Base-by-base conservation (phyloP, 2,329 filamentous ascomycete species). In the Colletotrichum eremochloae region DNA sequence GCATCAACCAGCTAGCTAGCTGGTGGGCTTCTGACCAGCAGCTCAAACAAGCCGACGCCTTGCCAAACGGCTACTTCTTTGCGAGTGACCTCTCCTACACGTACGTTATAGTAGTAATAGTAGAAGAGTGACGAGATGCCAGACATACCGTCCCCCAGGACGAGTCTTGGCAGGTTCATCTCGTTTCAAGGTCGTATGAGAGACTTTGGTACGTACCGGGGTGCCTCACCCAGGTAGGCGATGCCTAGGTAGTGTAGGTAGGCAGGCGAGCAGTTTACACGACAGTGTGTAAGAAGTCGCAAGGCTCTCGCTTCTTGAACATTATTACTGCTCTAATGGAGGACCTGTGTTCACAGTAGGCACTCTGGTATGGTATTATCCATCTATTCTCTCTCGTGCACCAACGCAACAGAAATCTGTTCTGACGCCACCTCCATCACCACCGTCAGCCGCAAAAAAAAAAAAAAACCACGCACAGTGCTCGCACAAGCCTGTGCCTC, bases 131-230 rank as follows among this genome's bases (percentile, higher is more conserved):
- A 63, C 62, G 48, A 36, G 48, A 36, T 63, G 38, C 20, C 62
- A 20, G 38, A 7, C 44, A 29, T 31, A 31, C 36, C 20, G 8
- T 9, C 46, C 56, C n/a, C 24, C 5, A 36, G 29, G 44, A 62
- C 15, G 9, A 46, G 57, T 58, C 68, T 24, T 31, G 65, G 53
- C 69, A 69, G 48, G 66, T 69, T 64, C 66, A 61, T 69, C 70
- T 72, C 66, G 70, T 72, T 72, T 72, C 70, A 72, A 48, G 69
- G 52, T 33, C 50, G 70, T 65, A 61, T 61, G 70, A 56, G 53
- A 69, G 55, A 63, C 55, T 6, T 31, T 1, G 46, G n/a, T 48
- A 24, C 46, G 46, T 48, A 48, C n/a, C 20, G 7, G 2, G 3
- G 46, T 24, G n/a, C 44, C n/a, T n/a, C 8, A n/a, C 6, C 2